Conservation (phyloP, 768 basidiomycete species). For the Leccinum barrowsii region DNA sequence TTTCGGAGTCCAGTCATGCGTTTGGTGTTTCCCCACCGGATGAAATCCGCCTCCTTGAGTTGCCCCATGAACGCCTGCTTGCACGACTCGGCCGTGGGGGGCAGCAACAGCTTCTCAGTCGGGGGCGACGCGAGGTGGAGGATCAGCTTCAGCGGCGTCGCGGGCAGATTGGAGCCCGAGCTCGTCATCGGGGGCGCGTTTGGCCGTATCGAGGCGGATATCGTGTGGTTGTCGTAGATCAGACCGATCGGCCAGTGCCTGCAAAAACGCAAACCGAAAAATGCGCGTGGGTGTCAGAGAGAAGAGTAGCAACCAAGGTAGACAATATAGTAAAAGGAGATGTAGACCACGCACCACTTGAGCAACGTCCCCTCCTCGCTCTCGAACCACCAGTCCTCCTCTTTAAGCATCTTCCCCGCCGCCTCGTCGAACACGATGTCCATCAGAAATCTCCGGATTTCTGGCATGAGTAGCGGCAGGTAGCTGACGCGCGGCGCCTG, state of each 20-base stretch:
- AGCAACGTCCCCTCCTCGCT: conserved; percentile 76
- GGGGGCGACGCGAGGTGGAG: conserved; percentile 89
- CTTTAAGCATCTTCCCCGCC: conserved; percentile 68
- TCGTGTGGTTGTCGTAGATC: conserved; percentile 82
- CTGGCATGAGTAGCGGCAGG: conserved; percentile 85
- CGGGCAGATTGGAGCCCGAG: conserved; percentile 37
- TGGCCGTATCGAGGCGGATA: conserved; percentile 53
- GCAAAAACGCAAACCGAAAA: conserved; percentile 7
- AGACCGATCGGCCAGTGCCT: conserved; percentile 99
- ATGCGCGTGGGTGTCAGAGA: conserved; percentile 1
- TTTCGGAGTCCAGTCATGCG: conserved; percentile 88
- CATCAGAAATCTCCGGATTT: conserved; percentile 83
- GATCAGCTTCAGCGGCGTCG: conserved; percentile 66
- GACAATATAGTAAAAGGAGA: not conserved
- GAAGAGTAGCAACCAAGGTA: not conserved
- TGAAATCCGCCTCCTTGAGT: conserved; percentile 94
- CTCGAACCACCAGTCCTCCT: conserved; percentile 98
- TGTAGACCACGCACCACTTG: conserved; percentile 66
- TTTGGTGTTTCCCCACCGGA: conserved; percentile 94
- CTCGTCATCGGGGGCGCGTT: conserved; percentile 34
- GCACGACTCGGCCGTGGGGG: conserved; percentile 80
- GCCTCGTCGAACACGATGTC: conserved; percentile 91
- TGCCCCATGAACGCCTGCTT: conserved; percentile 95
- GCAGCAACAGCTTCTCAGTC: conserved; percentile 76
- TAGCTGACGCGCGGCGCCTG: conserved; percentile 92